phyloP scores from a whole-genome alignment of 2,329 filamentous ascomycete genomes.

The Myriosclerotinia curreyana region DNA sequence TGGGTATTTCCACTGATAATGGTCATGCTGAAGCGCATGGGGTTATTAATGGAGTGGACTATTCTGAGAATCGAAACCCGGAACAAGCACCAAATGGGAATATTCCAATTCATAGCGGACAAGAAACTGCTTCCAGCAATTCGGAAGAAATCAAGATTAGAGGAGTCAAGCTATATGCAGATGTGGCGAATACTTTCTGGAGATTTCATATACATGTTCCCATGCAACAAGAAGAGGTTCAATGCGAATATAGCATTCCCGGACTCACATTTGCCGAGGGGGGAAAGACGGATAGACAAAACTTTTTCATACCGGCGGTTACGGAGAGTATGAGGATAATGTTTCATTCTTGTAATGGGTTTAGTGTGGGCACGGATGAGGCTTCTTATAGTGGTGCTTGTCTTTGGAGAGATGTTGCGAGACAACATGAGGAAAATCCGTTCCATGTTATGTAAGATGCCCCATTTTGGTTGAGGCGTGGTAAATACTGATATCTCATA shows the following conservation, averaged over 20 bases:
- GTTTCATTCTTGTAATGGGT: constrained; percentile 98
- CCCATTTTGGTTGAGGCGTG: constrained; percentile 42
- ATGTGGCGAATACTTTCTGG: constrained; percentile 81
- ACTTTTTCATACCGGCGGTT: constrained; percentile 80
- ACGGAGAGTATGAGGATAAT: constrained; percentile 94
- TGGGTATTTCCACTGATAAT: constrained; percentile 13
- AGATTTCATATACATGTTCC: constrained; percentile 79
- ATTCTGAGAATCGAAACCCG: constrained; percentile 34
- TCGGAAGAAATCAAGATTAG: constrained; percentile 45
- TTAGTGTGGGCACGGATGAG: constrained; percentile 82
- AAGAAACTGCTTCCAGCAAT: background rate
- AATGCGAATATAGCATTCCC: constrained; percentile 75
- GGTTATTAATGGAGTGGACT: constrained; percentile 36
- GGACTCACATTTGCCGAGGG: constrained; percentile 59
- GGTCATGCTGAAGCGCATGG: constrained; percentile 30
- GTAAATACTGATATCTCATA: constrained; percentile 39
- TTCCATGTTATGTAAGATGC: constrained; percentile 82
- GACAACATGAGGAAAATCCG: constrained; percentile 72
- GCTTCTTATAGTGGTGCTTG: constrained; percentile 86
- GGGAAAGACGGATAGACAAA: constrained; percentile 58
- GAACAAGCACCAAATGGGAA: background rate
- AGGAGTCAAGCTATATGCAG: constrained; percentile 61
- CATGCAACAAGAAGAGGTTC: constrained; percentile 64
- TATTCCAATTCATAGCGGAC: background rate
- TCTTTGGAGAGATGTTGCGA: constrained; percentile 89